Evolutionary conservation across 805 yeast species (phyloP).

Genomic region (Maudiozyma bulderi): DNA sequence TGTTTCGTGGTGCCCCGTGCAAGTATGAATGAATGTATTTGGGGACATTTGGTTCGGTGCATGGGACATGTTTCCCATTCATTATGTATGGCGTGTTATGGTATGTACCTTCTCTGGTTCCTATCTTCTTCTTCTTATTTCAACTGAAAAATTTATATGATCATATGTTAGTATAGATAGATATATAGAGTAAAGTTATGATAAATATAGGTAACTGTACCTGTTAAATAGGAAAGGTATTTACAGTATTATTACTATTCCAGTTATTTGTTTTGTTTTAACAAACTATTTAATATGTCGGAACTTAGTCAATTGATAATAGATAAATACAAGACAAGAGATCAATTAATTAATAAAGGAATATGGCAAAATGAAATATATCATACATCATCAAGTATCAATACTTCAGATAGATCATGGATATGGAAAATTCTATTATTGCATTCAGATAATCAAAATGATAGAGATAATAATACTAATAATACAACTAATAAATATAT

Average conservation of each 20-base stretch:
- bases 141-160: too few relatives aligned
- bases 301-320: conserved; percentile 8
- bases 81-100: too few relatives aligned
- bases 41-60: too few relatives aligned
- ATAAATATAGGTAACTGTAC: too few relatives aligned
- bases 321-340: conserved; percentile 18
- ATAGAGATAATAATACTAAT: background rate
- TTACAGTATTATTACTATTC: background rate
- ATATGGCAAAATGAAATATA: conserved; percentile 26
- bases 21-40: too few relatives aligned
- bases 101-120: too few relatives aligned
- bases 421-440: conserved; percentile 24
- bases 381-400: background rate
- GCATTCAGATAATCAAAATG: conserved; percentile 7
- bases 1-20: too few relatives aligned
- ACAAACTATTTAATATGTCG: background rate
- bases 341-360: conserved; percentile 21
- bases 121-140: too few relatives aligned
- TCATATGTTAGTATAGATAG: too few relatives aligned
- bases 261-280: background rate
- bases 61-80: too few relatives aligned
- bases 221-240: too few relatives aligned
- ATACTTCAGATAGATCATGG: conserved; percentile 21
- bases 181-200: too few relatives aligned
- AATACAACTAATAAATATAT: background rate